phyloP scores from a whole-genome alignment of 768 basidiomycete genomes.

The Trametes cubensis region DNA sequence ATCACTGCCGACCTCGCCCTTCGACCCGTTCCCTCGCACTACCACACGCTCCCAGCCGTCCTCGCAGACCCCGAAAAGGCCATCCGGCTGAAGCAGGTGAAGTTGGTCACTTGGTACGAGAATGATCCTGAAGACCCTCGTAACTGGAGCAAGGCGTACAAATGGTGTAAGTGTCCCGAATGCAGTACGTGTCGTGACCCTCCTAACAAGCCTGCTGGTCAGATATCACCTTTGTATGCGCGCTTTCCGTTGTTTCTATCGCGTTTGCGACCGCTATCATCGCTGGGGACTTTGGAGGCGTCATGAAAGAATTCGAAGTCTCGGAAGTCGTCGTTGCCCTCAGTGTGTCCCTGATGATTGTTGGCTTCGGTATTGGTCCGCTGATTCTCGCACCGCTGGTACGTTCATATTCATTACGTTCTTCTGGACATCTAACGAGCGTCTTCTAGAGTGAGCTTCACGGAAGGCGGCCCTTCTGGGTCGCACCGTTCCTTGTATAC shows the following conservation, averaged over 20 bases:
- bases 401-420: slow-evolving; percentile 16
- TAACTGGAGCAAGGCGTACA: slow-evolving; percentile 37
- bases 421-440: slow-evolving; percentile 31
- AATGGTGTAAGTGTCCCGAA: slow-evolving; percentile 36
- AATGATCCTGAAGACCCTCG: slow-evolving; percentile 45
- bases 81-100: slow-evolving; percentile 32
- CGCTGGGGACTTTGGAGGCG: slow-evolving; percentile 40
- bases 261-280: slow-evolving; percentile 42
- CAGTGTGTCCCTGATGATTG: slow-evolving; percentile 41
- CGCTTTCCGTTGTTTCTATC: slow-evolving; percentile 39
- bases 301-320: slow-evolving; percentile 36
- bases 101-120: slow-evolving; percentile 41
- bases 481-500: slow-evolving; percentile 43
- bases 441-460: slow-evolving; percentile 40
- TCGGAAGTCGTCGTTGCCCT: slow-evolving; percentile 38
- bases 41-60: slow-evolving; percentile 23
- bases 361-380: slow-evolving; percentile 39
- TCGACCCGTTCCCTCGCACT: slow-evolving; percentile 32
- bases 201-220: neutral
- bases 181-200: no score
- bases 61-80: slow-evolving; percentile 41
- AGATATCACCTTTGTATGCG: slow-evolving; percentile 37
- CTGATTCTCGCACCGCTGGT: slow-evolving; percentile 35
- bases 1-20: slow-evolving; percentile 35
- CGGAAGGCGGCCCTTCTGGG: slow-evolving; percentile 42